Base-by-base conservation (phyloP, 1,284 basidiomycete genomes). In the Ceratobasidium sp. region DNA sequence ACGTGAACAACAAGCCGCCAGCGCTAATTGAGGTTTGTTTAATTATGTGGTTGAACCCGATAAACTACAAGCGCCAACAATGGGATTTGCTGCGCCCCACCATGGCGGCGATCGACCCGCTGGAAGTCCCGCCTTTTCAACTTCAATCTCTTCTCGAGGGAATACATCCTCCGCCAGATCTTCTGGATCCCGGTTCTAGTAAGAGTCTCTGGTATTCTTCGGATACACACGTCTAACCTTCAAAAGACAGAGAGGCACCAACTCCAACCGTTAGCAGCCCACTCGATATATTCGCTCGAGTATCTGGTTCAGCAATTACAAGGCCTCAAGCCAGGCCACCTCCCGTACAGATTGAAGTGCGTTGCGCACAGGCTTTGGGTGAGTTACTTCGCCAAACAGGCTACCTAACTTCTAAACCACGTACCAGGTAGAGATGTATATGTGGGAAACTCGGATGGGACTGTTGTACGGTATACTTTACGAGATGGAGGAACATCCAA, bases 401-500 rank as follows among this genome's bases (percentile, higher is more conserved):
- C 54, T n/a, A n/a, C n/a, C n/a, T n/a, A n/a, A 35, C 54, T 26
- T n/a, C 54, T 57, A 16, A 57, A n/a, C 2, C 46, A 32, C 13
- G 21, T 26, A 18, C 41, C n/a, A 74, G 73, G 72, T 41, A 66
- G 64, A 54, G 75, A 76, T 35, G 58, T 76, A 8, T 73, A 70
- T 46, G 74, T 76, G 38, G 75, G 75, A 26, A 75, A 72, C 38
- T 62, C 64, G 2, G 74, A 76, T 61, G 75, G 75, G 16, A 74
- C 75, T 4, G 54, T 76, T 21, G 44, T 75, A 23, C 62, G 75
- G 41, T 75, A 73, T 50, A 61, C 74, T 26, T 49, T 75, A 18
- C 41, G 70, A 28, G 73, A 76, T 9, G 64, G 75, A 49, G 75
- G 74, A 26, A 23, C 52, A 26, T 54, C 63, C 1, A 32, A 32